Percentiles rank a stretch among this genome's conserved stretches.
These are phyloP conservation scores for Microdochium paspali DNA, from an alignment of 2,329 filamentous ascomycete genomes.

Conservation along the genomic window DNA sequence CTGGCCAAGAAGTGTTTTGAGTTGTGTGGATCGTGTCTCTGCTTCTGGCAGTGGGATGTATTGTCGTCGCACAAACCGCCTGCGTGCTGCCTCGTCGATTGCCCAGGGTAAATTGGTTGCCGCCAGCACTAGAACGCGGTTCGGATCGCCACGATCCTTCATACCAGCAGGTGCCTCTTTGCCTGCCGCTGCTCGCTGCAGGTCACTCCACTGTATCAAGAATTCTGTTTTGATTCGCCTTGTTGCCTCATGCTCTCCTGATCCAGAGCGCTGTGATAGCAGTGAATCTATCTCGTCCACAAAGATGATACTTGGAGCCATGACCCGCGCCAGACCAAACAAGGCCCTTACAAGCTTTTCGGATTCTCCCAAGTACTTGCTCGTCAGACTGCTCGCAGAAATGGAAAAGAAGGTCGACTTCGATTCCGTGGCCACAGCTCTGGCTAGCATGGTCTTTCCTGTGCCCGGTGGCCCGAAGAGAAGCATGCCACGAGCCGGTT, in stretches of 20 bases:
- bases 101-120: constrained; percentile 97
- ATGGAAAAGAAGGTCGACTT: constrained; percentile 96
- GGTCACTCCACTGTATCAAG: constrained; percentile 91
- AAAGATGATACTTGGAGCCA: constrained; percentile 95
- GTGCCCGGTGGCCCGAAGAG: constrained; percentile 96
- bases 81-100: constrained; percentile 88
- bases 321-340: constrained; percentile 77
- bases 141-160: constrained; percentile 69
- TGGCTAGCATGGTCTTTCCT: constrained; percentile 94
- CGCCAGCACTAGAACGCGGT: constrained; percentile 82
- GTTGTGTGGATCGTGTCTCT: constrained; percentile 68
- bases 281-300: constrained; percentile 97
- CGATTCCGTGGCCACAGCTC: constrained; percentile 90
- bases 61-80: constrained; percentile 84
- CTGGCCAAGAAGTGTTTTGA: constrained; percentile 70
- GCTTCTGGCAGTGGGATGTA: constrained; percentile 92
- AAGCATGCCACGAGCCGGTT: constrained; percentile 90
- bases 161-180: constrained; percentile 60
- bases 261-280: constrained; percentile 72
- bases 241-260: constrained; percentile 86
- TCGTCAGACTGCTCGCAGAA: constrained; percentile 86
- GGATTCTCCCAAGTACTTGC: constrained; percentile 91
- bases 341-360: constrained; percentile 93
- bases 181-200: constrained; percentile 85
- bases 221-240: constrained; percentile 96